A percentile compares a stretch with the other conserved stretches of the same genome.
Evolutionary conservation across 805 yeast genomes (phyloP).

Genomic region (Nadsonia fulvescens): DNA sequence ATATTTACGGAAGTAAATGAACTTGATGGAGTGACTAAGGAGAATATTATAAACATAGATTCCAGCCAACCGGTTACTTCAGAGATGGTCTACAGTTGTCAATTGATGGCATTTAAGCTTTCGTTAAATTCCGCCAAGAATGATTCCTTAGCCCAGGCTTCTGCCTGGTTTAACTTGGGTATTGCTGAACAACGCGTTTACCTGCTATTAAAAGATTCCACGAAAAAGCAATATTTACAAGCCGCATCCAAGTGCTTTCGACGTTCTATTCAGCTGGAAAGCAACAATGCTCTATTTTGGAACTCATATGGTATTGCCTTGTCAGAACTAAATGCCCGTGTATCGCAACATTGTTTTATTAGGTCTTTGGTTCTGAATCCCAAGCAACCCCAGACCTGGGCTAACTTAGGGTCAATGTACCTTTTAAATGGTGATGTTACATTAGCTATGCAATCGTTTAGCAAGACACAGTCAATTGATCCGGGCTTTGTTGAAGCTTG

Average conservation of each 20-base stretch:
- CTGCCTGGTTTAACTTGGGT: slow-evolving; percentile 51
- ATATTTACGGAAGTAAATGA: too few species aligned
- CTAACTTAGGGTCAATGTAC: slow-evolving; percentile 63
- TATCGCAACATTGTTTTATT: slow-evolving; percentile 85
- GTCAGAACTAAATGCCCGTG: slow-evolving; percentile 41
- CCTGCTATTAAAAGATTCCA: slow-evolving; percentile 15
- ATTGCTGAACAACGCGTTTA: slow-evolving; percentile 36
- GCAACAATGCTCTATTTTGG: slow-evolving; percentile 62
- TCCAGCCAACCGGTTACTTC: slow-evolving; percentile 1
- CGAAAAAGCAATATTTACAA: slow-evolving; percentile 18
- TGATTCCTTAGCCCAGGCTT: slow-evolving; percentile 19
- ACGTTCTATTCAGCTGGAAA: slow-evolving; percentile 53
- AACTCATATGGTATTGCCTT: slow-evolving; percentile 64
- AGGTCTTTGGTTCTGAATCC: slow-evolving; percentile 58
- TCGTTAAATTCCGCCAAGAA: slow-evolving; percentile 6
- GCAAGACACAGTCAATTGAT: slow-evolving; percentile 60
- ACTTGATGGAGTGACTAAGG: too few species aligned
- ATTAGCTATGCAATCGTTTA: slow-evolving; percentile 56
- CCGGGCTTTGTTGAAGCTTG: slow-evolving; percentile 66
- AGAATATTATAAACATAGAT: too few species aligned
- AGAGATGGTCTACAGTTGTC: slow-evolving; percentile 1
- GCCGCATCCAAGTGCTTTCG: slow-evolving; percentile 39
- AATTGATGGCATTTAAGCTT: slow-evolving; percentile 4
- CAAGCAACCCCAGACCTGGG: slow-evolving; percentile 56
- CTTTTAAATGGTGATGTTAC: slow-evolving; percentile 47